A percentile compares a stretch with the other conserved stretches of the same genome.
These are phyloP conservation scores for Citrus unshiu DNA, from an alignment of 345 rosid species.

Conservation along the genomic window DNA sequence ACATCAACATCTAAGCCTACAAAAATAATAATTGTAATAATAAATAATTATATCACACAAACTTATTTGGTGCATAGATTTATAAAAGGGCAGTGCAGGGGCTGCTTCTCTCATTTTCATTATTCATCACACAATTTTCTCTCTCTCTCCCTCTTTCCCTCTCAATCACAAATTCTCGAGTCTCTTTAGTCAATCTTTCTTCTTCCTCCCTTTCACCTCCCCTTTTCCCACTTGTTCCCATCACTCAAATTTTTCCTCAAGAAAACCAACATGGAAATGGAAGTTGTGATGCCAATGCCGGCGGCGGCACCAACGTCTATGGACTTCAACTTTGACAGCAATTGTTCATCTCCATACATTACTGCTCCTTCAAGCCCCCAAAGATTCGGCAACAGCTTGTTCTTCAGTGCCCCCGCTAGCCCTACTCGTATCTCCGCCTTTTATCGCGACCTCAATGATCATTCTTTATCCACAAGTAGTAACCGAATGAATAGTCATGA, in stretches of 20 bases:
- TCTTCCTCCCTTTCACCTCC: conserved; percentile 14
- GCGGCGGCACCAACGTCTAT: conserved; percentile 19
- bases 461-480: neutral
- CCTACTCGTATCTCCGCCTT: conserved; percentile 40
- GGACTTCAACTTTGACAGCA: conserved; percentile 79
- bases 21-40: neutral
- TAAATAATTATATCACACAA: conserved; percentile 19
- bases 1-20: neutral
- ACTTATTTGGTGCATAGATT: conserved; percentile 24
- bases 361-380: conserved; percentile 99
- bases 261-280: conserved; percentile 36
- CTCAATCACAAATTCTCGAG: neutral
- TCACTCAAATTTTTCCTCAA: neutral
- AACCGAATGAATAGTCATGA: neutral
- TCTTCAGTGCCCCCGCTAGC: conserved; percentile 65
- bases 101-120: conserved; percentile 29
- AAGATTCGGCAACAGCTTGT: conserved; percentile 48
- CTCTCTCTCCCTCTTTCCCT: conserved; percentile 8
- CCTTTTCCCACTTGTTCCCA: neutral
- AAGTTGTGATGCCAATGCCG: conserved; percentile 38
- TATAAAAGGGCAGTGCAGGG: conserved; percentile 48
- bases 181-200: neutral
- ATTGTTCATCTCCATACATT: conserved; percentile 82
- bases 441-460: conserved; percentile 6
- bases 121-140: conserved; percentile 1